These are phyloP conservation scores for Tolypocladium amazonense DNA, from an alignment of 2,329 filamentous ascomycete genomes.

Conservation along the genomic window DNA sequence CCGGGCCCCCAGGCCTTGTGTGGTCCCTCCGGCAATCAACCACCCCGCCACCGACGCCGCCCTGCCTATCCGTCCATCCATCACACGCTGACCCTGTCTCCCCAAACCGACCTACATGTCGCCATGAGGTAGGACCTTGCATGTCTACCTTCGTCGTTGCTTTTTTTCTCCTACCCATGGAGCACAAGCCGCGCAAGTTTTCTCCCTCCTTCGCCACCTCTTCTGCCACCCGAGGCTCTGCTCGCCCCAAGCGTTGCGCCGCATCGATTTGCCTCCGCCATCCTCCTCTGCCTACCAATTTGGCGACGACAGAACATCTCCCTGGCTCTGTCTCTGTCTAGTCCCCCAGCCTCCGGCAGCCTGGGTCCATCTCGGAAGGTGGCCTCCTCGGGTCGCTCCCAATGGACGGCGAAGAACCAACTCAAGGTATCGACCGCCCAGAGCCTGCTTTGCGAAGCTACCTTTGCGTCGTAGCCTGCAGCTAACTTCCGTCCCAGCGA, in stretches of 20 bases:
- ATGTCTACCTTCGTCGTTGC: neutral
- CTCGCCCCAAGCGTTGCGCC: neutral
- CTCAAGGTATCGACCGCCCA: slow-evolving; percentile 22
- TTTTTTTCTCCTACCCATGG: neutral
- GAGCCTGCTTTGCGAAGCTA: neutral
- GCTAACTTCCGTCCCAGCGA: slow-evolving; percentile 6
- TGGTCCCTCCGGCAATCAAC: neutral
- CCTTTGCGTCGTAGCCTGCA: neutral
- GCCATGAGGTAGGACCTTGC: neutral
- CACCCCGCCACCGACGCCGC: neutral
- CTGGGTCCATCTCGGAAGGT: neutral
- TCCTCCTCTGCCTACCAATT: neutral
- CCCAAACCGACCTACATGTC: neutral
- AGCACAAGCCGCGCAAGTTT: neutral
- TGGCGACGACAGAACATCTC: neutral
- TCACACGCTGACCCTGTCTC: neutral
- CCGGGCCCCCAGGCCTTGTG: neutral
- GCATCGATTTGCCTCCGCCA: neutral
- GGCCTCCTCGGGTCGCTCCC: slow-evolving; percentile 16
- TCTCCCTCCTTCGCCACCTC: neutral
- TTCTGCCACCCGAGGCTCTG: neutral
- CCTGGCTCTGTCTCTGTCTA: neutral
- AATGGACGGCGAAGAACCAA: slow-evolving; percentile 35
- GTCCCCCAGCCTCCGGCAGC: neutral
- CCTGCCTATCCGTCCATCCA: neutral